A percentile compares a stretch with the other conserved stretches of the same genome.
Evolutionary conservation across 495 filamentous ascomycete genomes (phyloP).

Genomic region (Penicillium steckii): DNA sequence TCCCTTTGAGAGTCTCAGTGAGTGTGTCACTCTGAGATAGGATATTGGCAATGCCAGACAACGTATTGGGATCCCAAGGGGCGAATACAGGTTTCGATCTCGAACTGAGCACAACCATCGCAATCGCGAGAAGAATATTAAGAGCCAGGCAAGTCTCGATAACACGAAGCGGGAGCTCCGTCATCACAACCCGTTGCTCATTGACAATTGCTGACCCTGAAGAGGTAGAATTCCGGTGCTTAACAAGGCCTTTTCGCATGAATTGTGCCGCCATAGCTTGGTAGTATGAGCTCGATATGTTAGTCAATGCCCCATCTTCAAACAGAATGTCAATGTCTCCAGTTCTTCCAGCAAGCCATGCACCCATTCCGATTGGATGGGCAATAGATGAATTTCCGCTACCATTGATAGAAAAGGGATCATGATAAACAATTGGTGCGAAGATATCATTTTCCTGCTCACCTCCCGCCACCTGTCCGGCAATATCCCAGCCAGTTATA

Average conservation of each 20-base stretch:
- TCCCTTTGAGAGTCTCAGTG: background rate
- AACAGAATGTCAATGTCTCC: background rate
- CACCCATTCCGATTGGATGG: background rate
- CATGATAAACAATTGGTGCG: too few relatives aligned
- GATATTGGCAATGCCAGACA: slow-evolving; percentile 5
- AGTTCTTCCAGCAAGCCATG: background rate
- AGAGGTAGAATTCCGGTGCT: background rate
- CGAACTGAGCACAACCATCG: background rate
- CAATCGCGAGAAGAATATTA: background rate
- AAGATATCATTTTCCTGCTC: too few relatives aligned
- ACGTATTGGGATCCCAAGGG: slow-evolving; percentile 2
- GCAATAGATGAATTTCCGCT: too few relatives aligned
- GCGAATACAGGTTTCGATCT: background rate
- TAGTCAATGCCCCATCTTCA: background rate
- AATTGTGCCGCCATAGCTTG: slow-evolving; percentile 11
- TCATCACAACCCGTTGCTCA: slow-evolving; percentile 8
- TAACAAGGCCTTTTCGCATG: slow-evolving; percentile 1
- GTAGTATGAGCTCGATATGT: slow-evolving; percentile 2
- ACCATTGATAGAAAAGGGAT: too few relatives aligned
- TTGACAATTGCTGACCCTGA: slow-evolving; percentile 2
- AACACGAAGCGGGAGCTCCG: slow-evolving; percentile 4
- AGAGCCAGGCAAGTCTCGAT: slow-evolving; percentile 10
- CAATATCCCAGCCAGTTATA: too few relatives aligned
- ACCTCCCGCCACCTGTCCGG: too few relatives aligned
- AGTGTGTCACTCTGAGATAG: slow-evolving; percentile 1